Evolutionary conservation across 441 rosid genomes (phyloP).

Genomic region (Raphanus hybrid): DNA sequence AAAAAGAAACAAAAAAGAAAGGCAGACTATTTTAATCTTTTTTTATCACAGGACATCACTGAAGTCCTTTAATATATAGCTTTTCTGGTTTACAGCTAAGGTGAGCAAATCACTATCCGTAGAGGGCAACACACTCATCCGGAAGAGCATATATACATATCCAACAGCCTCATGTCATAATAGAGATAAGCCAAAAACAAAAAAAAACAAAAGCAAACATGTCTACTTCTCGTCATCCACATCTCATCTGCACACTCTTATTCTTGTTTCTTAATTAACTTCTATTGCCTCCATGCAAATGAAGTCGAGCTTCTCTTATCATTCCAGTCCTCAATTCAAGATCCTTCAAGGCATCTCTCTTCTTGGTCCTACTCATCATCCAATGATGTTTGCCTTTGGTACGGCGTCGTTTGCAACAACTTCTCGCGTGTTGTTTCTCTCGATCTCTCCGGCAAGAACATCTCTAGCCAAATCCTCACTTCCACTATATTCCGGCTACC

Average conservation of each 20-base stretch:
- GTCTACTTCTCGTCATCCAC: conserved; percentile 36
- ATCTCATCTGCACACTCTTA: conserved; percentile 39
- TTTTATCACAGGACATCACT: conserved; percentile 33
- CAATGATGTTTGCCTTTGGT: conserved; percentile 64
- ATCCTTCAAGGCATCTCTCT: conserved; percentile 63
- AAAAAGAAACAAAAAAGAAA: background rate
- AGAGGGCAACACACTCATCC: conserved; percentile 23
- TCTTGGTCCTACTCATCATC: conserved; percentile 60
- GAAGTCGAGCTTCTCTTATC: conserved; percentile 71
- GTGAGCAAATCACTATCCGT: conserved; percentile 19
- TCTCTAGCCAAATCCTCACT: conserved; percentile 58
- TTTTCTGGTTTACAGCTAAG: conserved; percentile 31
- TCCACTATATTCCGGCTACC: conserved; percentile 59
- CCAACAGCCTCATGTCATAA: conserved; percentile 29
- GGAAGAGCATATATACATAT: conserved; percentile 53
- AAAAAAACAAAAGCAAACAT: conserved; percentile 35
- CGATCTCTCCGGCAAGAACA: conserved; percentile 61
- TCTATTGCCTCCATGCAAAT: conserved; percentile 48
- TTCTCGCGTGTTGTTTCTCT: conserved; percentile 55
- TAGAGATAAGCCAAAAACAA: conserved; percentile 21
- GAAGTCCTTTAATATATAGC: conserved; percentile 10
- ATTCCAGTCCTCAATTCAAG: conserved; percentile 63
- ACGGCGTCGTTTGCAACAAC: conserved; percentile 66
- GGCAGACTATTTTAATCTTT: background rate
- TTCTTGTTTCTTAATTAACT: conserved; percentile 50